These are phyloP conservation scores for Entomortierella parvispora DNA, from an alignment of 192 early-diverging fungal species.

Conservation along the genomic window DNA sequence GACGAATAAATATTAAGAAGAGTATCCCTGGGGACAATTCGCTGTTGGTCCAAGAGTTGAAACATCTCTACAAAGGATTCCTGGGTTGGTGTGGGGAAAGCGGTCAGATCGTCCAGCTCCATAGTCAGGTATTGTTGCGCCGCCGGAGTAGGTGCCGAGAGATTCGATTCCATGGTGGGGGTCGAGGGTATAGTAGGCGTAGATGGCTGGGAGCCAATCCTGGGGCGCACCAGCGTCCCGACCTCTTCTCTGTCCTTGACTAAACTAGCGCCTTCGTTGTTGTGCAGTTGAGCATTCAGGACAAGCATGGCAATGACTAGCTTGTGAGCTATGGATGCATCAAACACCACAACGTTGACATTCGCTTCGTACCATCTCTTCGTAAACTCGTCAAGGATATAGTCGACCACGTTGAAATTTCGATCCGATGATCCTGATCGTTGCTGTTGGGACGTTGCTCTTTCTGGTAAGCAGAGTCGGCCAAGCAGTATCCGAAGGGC, in stretches of 20 bases:
- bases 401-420: conserved; percentile 46
- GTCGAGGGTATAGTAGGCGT: conserved; percentile 44
- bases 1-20: conserved; percentile 46
- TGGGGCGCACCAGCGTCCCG: conserved; percentile 32
- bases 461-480: conserved; percentile 64
- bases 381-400: conserved; percentile 69
- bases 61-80: conserved; percentile 48
- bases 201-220: conserved; percentile 31
- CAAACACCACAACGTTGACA: conserved; percentile 63
- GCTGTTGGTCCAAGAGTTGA: conserved; percentile 44
- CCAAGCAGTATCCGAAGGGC: conserved; percentile 65
- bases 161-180: conserved; percentile 34
- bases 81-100: conserved; percentile 26
- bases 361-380: conserved; percentile 73
- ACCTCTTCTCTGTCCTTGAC: conserved; percentile 45
- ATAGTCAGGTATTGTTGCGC: conserved; percentile 25
- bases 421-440: conserved; percentile 15
- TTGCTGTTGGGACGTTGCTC: conserved; percentile 25
- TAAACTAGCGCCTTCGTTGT: conserved; percentile 48
- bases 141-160: not conserved
- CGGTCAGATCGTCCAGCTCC: conserved; percentile 40
- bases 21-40: conserved; percentile 29
- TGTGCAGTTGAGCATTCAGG: conserved; percentile 70
- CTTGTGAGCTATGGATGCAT: conserved; percentile 64
- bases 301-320: conserved; percentile 71